Percentiles rank a stretch among this genome's conserved stretches.
phyloP scores from a whole-genome alignment of 1,139 yeast genomes.

The Sugiyamaella pinicola region DNA sequence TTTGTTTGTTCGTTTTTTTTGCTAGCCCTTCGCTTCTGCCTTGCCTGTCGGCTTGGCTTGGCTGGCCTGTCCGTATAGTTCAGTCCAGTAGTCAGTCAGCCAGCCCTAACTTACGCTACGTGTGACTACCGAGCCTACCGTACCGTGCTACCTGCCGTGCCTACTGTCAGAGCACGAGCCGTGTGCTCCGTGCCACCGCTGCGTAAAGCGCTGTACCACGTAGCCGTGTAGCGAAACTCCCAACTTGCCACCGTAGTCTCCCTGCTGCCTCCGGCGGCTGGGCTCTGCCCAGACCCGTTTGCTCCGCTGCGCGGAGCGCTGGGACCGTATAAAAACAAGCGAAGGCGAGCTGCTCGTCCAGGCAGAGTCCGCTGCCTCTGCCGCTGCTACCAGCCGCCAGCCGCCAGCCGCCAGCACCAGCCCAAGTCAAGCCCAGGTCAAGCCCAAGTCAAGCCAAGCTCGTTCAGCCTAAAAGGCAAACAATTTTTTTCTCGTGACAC shows the following conservation, averaged over 20 bases:
- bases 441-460: too few relatives aligned
- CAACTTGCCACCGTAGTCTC: not conserved
- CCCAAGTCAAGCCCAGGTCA: not conserved
- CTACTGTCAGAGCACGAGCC: too few relatives aligned
- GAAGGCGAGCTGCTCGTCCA: not conserved
- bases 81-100: too few relatives aligned
- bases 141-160: too few relatives aligned
- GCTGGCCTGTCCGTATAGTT: too few relatives aligned
- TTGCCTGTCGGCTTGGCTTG: not conserved
- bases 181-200: too few relatives aligned
- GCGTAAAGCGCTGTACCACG: too few relatives aligned
- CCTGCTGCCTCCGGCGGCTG: constrained; percentile 14
- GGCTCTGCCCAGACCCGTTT: constrained; percentile 4
- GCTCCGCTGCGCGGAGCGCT: not conserved
- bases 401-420: not conserved
- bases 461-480: too few relatives aligned
- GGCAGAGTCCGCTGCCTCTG: not conserved
- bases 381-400: not conserved
- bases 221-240: too few relatives aligned
- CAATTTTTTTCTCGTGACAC: too few relatives aligned
- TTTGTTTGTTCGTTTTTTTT: not conserved
- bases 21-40: not conserved
- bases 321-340: not conserved
- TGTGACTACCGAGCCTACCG: too few relatives aligned
- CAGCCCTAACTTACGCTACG: too few relatives aligned